phyloP scores from a whole-genome alignment of 2,329 filamentous ascomycete species.

The Talaromyces sp. region DNA sequence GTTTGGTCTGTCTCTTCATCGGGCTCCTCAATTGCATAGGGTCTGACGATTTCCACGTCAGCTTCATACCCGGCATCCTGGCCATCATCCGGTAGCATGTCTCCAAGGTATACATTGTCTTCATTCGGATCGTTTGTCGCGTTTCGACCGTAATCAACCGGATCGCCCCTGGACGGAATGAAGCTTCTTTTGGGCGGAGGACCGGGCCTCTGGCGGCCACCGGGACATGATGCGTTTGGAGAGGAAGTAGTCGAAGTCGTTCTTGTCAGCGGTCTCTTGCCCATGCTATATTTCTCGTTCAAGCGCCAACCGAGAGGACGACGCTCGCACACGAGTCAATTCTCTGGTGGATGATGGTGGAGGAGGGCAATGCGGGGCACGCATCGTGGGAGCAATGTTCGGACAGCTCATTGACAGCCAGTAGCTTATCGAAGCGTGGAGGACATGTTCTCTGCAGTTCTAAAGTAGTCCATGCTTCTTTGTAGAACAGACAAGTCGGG shows the following conservation, averaged over 20 bases:
- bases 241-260: conserved; percentile 9
- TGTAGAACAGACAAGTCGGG: neutral
- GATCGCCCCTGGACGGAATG: neutral
- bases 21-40: conserved; percentile 42
- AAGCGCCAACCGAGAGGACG: neutral
- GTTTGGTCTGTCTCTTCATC: conserved; percentile 29
- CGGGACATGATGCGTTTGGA: conserved; percentile 9
- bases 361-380: conserved; percentile 20
- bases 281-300: conserved; percentile 12
- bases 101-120: conserved; percentile 15
- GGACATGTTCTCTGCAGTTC: neutral
- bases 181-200: conserved; percentile 18
- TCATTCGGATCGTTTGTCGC: neutral
- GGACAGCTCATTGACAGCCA: neutral
- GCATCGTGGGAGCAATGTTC: conserved; percentile 13
- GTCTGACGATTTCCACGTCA: conserved; percentile 35
- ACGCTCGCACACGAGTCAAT: neutral
- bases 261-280: conserved; percentile 17
- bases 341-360: conserved; percentile 8
- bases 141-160: conserved; percentile 1
- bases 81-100: conserved; percentile 30
- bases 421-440: conserved; percentile 1
- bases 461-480: neutral
- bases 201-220: conserved; percentile 13
- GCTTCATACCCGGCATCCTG: conserved; percentile 34